Conservation (phyloP, 2,329 filamentous ascomycete genomes). For the Penicillium polonicum region DNA sequence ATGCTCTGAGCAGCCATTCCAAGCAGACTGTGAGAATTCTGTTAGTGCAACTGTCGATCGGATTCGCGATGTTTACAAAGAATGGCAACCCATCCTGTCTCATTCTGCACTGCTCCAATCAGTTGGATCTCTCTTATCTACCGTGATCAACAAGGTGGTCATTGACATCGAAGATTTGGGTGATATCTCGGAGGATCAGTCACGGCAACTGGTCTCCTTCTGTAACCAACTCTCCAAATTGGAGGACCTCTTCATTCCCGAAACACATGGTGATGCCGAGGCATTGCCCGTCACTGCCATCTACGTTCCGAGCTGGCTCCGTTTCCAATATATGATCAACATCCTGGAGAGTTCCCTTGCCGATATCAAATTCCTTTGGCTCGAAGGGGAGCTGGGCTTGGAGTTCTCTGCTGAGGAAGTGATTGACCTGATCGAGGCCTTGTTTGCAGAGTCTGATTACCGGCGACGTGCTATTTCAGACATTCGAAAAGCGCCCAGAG, state of each 20-base stretch:
- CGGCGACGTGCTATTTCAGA: slow-evolving; percentile 58
- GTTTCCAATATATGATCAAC: slow-evolving; percentile 63
- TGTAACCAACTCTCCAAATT: slow-evolving; percentile 57
- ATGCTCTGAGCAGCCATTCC: slow-evolving; percentile 60
- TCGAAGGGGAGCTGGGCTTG: slow-evolving; percentile 61
- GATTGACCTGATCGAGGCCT: slow-evolving; percentile 61
- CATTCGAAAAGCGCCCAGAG: slow-evolving; percentile 46
- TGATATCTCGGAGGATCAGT: slow-evolving; percentile 64
- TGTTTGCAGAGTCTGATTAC: slow-evolving; percentile 63
- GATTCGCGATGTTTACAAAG: slow-evolving; percentile 55
- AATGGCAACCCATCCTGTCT: slow-evolving; percentile 60
- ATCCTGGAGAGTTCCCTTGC: slow-evolving; percentile 63
- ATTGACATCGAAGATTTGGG: slow-evolving; percentile 62
- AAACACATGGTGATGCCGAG: slow-evolving; percentile 33
- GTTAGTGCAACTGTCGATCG: slow-evolving; percentile 58
- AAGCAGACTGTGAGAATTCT: slow-evolving; percentile 60
- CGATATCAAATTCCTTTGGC: slow-evolving; percentile 66
- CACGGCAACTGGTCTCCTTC: slow-evolving; percentile 57
- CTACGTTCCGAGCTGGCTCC: slow-evolving; percentile 63
- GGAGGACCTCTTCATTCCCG: slow-evolving; percentile 56
- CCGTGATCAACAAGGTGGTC: slow-evolving; percentile 59
- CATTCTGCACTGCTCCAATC: slow-evolving; percentile 62
- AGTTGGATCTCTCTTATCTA: slow-evolving; percentile 58
- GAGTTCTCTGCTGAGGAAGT: slow-evolving; percentile 64
- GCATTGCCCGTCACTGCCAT: slow-evolving; percentile 57